Percentiles rank a stretch among this genome's conserved stretches.
These are phyloP conservation scores for Suillus weaverae DNA, from an alignment of 768 basidiomycete genomes.

Conservation along the genomic window DNA sequence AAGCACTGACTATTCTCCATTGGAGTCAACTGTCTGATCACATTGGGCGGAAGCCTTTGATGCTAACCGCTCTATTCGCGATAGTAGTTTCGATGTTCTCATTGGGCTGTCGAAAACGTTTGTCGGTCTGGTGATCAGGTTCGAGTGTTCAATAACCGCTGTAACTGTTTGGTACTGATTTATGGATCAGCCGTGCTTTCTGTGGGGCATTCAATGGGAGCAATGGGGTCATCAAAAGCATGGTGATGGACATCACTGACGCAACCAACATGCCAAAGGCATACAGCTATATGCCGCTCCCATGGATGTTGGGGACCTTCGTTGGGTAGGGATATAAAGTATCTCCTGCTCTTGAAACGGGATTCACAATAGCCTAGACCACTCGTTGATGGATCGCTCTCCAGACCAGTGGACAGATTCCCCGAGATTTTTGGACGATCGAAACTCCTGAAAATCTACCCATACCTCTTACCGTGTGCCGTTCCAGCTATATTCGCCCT, in stretches of 20 bases:
- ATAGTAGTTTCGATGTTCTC: slow-evolving; percentile 40
- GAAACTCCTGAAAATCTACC: slow-evolving; percentile 56
- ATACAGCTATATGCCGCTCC: slow-evolving; percentile 56
- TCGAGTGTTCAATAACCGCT: not conserved
- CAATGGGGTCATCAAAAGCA: slow-evolving; percentile 42
- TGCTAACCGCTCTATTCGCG: slow-evolving; percentile 39
- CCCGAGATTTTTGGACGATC: slow-evolving; percentile 52
- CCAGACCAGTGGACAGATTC: slow-evolving; percentile 61
- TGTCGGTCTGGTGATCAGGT: slow-evolving; percentile 38
- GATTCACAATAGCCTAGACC: slow-evolving; percentile 42
- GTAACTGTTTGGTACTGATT: not conserved
- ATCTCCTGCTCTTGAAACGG: not conserved
- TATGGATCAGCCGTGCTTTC: slow-evolving; percentile 33
- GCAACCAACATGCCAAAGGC: slow-evolving; percentile 27
- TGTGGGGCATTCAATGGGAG: slow-evolving; percentile 53
- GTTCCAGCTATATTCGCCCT: slow-evolving; percentile 54
- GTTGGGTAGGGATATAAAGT: slow-evolving; percentile 32
- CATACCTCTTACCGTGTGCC: slow-evolving; percentile 69
- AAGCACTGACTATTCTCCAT: slow-evolving; percentile 41
- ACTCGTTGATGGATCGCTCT: slow-evolving; percentile 60
- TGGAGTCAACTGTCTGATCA: slow-evolving; percentile 46
- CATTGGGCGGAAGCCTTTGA: slow-evolving; percentile 42
- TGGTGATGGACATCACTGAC: slow-evolving; percentile 39
- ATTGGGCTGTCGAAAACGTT: slow-evolving; percentile 43
- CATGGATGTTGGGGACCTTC: slow-evolving; percentile 40